Base-by-base conservation (phyloP, 2,329 filamentous ascomycete genomes). In the Rhynchosporium agropyri region DNA sequence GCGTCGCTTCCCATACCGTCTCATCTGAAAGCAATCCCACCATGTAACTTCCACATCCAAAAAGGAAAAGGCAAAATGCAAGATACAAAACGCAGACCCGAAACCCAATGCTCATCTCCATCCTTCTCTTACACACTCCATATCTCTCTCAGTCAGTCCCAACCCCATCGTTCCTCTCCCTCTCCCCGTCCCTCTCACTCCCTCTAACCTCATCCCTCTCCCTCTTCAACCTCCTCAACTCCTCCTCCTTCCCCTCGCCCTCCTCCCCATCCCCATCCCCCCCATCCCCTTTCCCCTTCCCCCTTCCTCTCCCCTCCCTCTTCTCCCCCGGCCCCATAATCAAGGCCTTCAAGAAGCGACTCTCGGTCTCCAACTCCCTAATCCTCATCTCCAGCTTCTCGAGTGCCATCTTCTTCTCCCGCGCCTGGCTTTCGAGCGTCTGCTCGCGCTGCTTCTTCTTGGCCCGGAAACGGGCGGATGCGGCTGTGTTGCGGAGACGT, bases 401-500 rank as follows among this genome's bases (percentile, higher is more conserved):
- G 58, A 93, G 89, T 78, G 91, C 92, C 49, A 93, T 89, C 36
- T 85, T 84, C 77, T 93, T 89, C 70, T 96, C 91, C 76, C 92
- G 90, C 72, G 90, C 87, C 8, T 85, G 88, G 72, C 86, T 86
- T 77, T 94, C 91, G 55, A 96, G 84, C 13, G 89, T 88, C 75
- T 92, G 89, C 79, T 96, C 92, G 55, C 92, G 87, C 78, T 93
- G 90, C 84, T 96, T 96, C 87, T 96, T 96, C 86, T 96, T 96
- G 74, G 94, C 86, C 63, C 92, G 89, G 83, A 96, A 96, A 55
- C 92, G 88, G 13, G 92, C 92, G 68, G 88, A 92, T 60, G 92
- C 92, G 33, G 92, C 92, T 4, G 92, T 96, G 77, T 96, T 96
- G 66, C 92, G 87, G 62, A 91, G 86, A 50, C 92, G 87, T 79